Percentiles rank a stretch among this genome's conserved stretches.
phyloP scores from a whole-genome alignment of 129 eudicot species.

The Dittrichia graveolens region DNA sequence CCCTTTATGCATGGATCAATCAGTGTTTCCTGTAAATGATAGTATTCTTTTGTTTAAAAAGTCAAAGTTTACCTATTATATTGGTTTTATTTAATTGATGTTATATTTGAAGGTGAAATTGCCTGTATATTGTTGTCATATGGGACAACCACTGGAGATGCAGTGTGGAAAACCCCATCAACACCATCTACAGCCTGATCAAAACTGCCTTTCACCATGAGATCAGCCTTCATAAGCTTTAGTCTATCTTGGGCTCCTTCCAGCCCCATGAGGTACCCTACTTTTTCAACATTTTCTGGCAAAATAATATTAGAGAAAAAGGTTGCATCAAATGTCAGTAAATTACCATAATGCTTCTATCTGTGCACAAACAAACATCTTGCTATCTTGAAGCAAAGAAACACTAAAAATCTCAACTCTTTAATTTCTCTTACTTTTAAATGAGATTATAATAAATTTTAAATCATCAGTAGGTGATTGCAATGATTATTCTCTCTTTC shows the following conservation, averaged over 20 bases:
- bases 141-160: constrained; percentile 83
- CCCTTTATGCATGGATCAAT: constrained; percentile 91
- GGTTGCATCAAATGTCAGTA: neutral
- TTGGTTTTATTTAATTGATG: neutral
- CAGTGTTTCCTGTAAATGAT: constrained; percentile 59
- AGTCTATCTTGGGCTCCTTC: constrained; percentile 78
- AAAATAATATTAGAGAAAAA: constrained; percentile 1
- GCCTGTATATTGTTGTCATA: constrained; percentile 65
- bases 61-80: neutral
- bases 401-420: neutral
- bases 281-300: constrained; percentile 66
- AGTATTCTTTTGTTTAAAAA: constrained; percentile 4
- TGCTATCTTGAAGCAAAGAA: neutral
- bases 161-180: constrained; percentile 93
- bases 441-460: neutral
- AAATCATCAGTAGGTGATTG: constrained; percentile 3
- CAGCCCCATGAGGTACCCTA: constrained; percentile 73
- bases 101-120: constrained; percentile 13
- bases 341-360: neutral
- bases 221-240: constrained; percentile 71
- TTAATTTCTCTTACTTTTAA: neutral
- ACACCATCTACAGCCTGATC: constrained; percentile 75
- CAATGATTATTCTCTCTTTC: constrained; percentile 2
- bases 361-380: constrained; percentile 10
- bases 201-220: constrained; percentile 80